Conservation (phyloP, 148 eudicot genomes). For the Rhododendron ovatum region DNA sequence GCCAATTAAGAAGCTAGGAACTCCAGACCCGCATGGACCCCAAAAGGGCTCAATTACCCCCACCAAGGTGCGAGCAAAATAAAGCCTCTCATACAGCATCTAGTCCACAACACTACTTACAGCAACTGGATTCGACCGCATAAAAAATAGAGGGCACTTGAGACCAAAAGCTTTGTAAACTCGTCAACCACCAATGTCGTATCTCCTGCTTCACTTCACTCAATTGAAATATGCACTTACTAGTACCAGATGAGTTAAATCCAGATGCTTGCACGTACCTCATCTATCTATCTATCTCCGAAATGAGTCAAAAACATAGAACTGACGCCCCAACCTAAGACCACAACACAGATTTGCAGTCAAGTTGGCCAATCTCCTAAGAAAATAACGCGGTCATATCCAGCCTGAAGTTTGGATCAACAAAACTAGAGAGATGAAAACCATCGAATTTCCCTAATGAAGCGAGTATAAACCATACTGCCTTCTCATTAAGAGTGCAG, state of each 20-base stretch:
- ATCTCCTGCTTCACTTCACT: neutral
- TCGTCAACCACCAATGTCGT: neutral
- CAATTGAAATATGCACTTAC: neutral
- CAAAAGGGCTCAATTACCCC: neutral
- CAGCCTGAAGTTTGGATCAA: neutral
- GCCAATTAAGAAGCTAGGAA: neutral
- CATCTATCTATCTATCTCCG: neutral
- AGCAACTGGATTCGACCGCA: neutral
- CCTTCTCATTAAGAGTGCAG: neutral
- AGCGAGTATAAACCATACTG: neutral
- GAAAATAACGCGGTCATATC: neutral
- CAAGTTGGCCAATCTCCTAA: neutral
- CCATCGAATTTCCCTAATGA: neutral
- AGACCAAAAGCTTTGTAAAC: neutral
- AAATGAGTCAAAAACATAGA: neutral
- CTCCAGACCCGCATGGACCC: neutral
- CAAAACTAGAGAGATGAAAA: neutral
- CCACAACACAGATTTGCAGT: neutral
- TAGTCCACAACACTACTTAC: neutral
- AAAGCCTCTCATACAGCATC: neutral
- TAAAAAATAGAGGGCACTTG: neutral
- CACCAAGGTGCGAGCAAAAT: neutral
- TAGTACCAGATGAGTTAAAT: neutral
- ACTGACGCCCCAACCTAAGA: neutral
- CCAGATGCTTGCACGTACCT: neutral